Percentiles rank a stretch among this genome's conserved stretches.
Evolutionary conservation across 2,329 filamentous ascomycete species (phyloP).

Genomic region (Fusarium temperatum): DNA sequence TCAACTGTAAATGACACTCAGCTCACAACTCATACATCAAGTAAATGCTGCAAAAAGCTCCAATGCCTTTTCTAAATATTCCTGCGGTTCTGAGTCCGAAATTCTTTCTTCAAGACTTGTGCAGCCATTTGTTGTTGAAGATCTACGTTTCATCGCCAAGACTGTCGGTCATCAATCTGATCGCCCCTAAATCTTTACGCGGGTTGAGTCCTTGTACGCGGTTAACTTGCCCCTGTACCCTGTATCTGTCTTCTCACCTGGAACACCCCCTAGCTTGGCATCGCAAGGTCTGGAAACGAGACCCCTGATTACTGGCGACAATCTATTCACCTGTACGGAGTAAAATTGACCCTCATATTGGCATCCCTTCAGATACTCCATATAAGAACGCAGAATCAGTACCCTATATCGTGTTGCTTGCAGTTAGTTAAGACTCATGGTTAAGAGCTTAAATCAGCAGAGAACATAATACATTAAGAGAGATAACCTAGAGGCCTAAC

Average conservation of each 20-base stretch:
- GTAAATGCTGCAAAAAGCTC: fast-evolving
- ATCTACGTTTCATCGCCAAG: background rate
- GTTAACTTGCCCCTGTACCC: background rate
- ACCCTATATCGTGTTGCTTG: too few species aligned
- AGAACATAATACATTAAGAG: fast-evolving
- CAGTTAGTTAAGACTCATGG: too few species aligned
- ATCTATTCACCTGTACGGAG: background rate
- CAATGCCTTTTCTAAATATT: too few species aligned
- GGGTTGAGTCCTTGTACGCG: background rate
- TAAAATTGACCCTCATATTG: too few species aligned
- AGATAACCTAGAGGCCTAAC: fast-evolving
- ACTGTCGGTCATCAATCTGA: background rate
- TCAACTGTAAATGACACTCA: too few species aligned
- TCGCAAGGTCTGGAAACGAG: background rate
- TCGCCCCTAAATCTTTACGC: background rate
- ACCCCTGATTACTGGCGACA: too few species aligned
- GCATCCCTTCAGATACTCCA: background rate
- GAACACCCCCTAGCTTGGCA: background rate
- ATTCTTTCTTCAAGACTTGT: too few species aligned
- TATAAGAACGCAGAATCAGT: fast-evolving
- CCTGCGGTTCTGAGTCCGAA: fast-evolving
- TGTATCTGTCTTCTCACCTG: background rate
- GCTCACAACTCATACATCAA: too few species aligned
- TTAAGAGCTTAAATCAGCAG: too few species aligned
- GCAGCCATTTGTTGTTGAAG: too few species aligned